A percentile compares a stretch with the other conserved stretches of the same genome.
phyloP scores from a whole-genome alignment of 164 flowering plant species.

The Magnolia changhungtana region DNA sequence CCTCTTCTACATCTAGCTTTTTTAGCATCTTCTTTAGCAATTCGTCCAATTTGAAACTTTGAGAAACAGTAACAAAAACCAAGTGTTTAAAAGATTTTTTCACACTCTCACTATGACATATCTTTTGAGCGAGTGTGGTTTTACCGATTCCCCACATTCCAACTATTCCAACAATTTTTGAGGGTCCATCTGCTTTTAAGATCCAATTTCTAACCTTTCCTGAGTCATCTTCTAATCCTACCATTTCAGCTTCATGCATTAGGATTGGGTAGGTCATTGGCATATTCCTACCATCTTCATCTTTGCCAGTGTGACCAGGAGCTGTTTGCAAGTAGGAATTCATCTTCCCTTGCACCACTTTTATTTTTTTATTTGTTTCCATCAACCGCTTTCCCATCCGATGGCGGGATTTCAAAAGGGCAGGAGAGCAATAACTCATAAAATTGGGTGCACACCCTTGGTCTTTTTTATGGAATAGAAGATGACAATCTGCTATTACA shows the following conservation, averaged over 20 bases:
- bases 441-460: background rate
- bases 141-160: no score
- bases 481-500: no score
- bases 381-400: background rate
- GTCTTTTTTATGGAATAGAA: background rate
- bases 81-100: no score
- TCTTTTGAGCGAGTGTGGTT: no score
- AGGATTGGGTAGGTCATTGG: background rate
- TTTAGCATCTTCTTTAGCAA: no score
- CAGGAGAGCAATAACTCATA: background rate
- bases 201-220: background rate
- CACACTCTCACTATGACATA: no score
- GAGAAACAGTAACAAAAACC: no score
- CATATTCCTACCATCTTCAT: background rate
- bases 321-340: background rate
- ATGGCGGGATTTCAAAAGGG: background rate
- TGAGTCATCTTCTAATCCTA: background rate
- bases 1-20: no score
- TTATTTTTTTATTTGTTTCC: no score
- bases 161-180: background rate
- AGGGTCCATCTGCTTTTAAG: background rate
- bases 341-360: background rate
- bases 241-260: background rate
- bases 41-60: no score
- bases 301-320: background rate